phyloP scores from a whole-genome alignment of 129 eudicot species.

The Chrysanthemum seticuspe region DNA sequence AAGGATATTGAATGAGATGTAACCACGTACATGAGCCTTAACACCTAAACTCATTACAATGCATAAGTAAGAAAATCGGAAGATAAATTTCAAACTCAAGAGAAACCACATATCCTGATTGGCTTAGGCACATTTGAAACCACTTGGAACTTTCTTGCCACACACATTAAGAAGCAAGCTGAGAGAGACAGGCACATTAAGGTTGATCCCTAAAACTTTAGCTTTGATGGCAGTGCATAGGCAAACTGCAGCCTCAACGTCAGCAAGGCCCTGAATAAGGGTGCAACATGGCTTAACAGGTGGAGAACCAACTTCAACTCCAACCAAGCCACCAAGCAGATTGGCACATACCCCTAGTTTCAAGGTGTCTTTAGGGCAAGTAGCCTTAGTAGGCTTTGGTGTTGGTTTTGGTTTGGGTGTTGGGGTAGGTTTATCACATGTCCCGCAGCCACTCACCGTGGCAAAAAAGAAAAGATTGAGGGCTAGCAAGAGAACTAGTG shows the following conservation, averaged over 20 bases:
- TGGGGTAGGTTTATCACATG: constrained; percentile 28
- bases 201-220: constrained; percentile 47
- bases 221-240: constrained; percentile 66
- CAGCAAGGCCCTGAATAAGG: constrained; percentile 49
- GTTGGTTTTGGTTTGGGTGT: no score
- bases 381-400: constrained; percentile 8
- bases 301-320: constrained; percentile 30
- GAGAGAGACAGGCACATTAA: constrained; percentile 46
- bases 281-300: constrained; percentile 49
- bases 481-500: constrained; percentile 36
- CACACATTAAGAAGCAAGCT: no score
- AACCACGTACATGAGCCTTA: neutral
- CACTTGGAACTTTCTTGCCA: no score
- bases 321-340: constrained; percentile 31
- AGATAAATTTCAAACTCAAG: neutral
- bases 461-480: constrained; percentile 38
- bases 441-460: constrained; percentile 18
- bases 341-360: constrained; percentile 39
- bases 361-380: constrained; percentile 38
- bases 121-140: no score
- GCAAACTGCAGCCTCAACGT: constrained; percentile 58
- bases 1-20: neutral
- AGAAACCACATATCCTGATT: neutral
- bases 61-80: neutral
- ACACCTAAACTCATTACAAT: neutral